Evolutionary conservation across 176 grass and related monocot species (phyloP).

Genomic region (Ananas comosus): DNA sequence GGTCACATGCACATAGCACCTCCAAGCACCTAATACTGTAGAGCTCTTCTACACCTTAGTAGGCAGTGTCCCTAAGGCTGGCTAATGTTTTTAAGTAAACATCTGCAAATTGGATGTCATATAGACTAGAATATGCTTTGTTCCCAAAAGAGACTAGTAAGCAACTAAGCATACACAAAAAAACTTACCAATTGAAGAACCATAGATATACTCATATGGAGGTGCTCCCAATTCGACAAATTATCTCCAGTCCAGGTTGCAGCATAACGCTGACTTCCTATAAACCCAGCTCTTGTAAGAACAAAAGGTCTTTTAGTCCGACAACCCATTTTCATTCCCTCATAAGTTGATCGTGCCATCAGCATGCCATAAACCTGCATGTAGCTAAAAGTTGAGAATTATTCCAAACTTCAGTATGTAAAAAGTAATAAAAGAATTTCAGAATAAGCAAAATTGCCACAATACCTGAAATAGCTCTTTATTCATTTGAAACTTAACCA

Average conservation of each 20-base stretch:
- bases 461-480: background rate
- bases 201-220: constrained; percentile 94
- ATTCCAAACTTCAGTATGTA: background rate
- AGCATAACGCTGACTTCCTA: constrained; percentile 90
- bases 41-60: no score
- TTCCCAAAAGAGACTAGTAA: background rate
- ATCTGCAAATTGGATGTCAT: background rate
- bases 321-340: constrained; percentile 74
- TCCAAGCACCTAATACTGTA: no score
- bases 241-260: constrained; percentile 97
- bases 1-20: no score
- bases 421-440: background rate
- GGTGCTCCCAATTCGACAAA: constrained; percentile 88
- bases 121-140: background rate
- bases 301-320: constrained; percentile 68
- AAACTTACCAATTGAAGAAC: constrained; percentile 84
- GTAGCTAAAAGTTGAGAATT: background rate
- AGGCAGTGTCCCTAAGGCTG: no score
- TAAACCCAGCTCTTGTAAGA: constrained; percentile 91
- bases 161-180: background rate
- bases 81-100: no score
- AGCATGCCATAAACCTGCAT: constrained; percentile 88
- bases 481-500: background rate
- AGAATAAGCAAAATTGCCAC: background rate
- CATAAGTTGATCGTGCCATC: constrained; percentile 86